phyloP scores from a whole-genome alignment of 2,329 filamentous ascomycete genomes.

The Colletotrichum trifolii region DNA sequence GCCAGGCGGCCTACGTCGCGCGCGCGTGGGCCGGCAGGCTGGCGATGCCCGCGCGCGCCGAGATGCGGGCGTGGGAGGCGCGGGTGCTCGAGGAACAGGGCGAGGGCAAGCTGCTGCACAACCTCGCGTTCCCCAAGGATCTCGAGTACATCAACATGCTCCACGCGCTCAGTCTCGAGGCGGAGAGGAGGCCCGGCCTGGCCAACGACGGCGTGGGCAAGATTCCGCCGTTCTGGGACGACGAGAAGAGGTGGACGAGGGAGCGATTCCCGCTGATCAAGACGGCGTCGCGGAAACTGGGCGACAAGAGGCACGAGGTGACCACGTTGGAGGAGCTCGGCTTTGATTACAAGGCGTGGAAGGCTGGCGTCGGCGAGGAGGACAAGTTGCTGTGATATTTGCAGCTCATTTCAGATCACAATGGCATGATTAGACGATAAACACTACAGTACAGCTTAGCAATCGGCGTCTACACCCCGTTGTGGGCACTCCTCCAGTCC shows the following conservation, averaged over 20 bases:
- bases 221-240: conserved; percentile 52
- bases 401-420: too few relatives aligned
- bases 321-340: conserved; percentile 61
- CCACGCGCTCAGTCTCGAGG: conserved; percentile 58
- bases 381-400: conserved; percentile 6
- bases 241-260: conserved; percentile 52
- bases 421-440: too few relatives aligned
- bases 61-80: conserved; percentile 73
- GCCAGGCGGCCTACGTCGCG: conserved; percentile 74
- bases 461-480: too few relatives aligned
- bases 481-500: too few relatives aligned
- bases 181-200: conserved; percentile 43
- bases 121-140: conserved; percentile 62
- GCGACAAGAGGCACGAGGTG: conserved; percentile 47
- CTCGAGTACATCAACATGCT: conserved; percentile 70
- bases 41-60: conserved; percentile 59
- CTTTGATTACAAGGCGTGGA: conserved; percentile 50
- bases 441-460: too few relatives aligned
- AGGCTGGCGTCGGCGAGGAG: conserved; percentile 31
- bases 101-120: conserved; percentile 52
- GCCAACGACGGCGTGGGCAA: conserved; percentile 52
- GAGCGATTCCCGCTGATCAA: conserved; percentile 55
- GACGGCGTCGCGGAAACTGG: conserved; percentile 49
- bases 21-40: conserved; percentile 74
- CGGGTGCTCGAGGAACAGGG: conserved; percentile 62